A percentile compares a stretch with the other conserved stretches of the same genome.
Evolutionary conservation across 140 eudicot genomes (phyloP).

Genomic region (Ambrosia hybrid): DNA sequence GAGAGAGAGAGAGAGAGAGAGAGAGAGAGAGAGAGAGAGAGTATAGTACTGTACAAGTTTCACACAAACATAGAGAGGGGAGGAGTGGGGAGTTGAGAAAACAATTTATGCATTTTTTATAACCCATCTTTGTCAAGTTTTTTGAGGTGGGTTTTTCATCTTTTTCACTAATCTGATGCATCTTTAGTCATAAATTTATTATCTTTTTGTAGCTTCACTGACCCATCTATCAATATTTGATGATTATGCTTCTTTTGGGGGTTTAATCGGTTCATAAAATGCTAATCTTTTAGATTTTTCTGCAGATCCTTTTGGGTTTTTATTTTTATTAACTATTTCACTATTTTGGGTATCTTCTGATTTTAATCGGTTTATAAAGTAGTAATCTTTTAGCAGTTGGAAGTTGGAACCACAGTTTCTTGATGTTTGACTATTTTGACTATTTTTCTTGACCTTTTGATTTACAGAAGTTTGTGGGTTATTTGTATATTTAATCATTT

Average conservation of each 20-base stretch:
- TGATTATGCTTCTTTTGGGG: too few relatives aligned
- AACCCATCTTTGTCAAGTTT: too few relatives aligned
- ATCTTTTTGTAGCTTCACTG: too few relatives aligned
- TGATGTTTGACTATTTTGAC: conserved; percentile 35
- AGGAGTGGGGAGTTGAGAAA: too few relatives aligned
- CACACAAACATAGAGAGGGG: too few relatives aligned
- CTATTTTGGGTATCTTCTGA: conserved; percentile 25
- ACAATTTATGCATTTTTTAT: too few relatives aligned
- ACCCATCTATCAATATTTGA: too few relatives aligned
- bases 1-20: conserved; percentile 34
- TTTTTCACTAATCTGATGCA: too few relatives aligned
- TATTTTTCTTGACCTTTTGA: conserved; percentile 24
- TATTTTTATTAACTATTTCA: background rate
- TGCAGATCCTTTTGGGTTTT: conserved; percentile 10
- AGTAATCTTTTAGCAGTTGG: too few relatives aligned
- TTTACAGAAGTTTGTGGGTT: conserved; percentile 11
- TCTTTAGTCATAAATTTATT: too few relatives aligned
- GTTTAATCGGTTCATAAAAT: background rate
- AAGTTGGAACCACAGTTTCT: conserved; percentile 5
- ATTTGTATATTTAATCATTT: conserved; percentile 18
- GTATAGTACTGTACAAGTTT: background rate
- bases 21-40: conserved; percentile 32
- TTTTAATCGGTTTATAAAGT: background rate
- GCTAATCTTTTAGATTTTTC: background rate
- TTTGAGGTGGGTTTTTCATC: too few relatives aligned